phyloP scores from a whole-genome alignment of 805 yeast species.

The Candida saitoana region DNA sequence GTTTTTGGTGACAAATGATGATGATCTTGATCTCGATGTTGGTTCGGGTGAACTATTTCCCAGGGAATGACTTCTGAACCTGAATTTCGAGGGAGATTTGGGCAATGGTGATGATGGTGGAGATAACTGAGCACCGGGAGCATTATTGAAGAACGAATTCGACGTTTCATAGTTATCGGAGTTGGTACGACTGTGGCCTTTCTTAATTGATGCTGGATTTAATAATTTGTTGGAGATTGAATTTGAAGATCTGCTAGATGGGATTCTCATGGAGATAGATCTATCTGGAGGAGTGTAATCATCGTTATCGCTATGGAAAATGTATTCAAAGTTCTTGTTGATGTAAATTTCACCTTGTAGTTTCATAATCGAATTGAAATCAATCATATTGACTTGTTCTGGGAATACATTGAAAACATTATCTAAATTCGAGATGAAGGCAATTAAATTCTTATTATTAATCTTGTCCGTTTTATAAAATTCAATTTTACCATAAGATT shows the following conservation, averaged over 20 bases:
- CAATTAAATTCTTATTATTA: constrained; percentile 48
- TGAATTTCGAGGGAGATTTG: constrained; percentile 1
- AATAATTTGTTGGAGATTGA: constrained; percentile 7
- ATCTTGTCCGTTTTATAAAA: constrained; percentile 49
- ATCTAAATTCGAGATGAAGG: constrained; percentile 42
- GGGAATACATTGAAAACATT: constrained; percentile 58
- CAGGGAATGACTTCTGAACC: background rate
- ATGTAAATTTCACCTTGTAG: constrained; percentile 51
- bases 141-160: constrained; percentile 27
- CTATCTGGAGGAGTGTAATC: background rate
- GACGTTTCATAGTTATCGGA: constrained; percentile 21
- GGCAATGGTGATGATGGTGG: constrained; percentile 6
- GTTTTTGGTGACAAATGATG: constrained; percentile 27
- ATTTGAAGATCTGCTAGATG: constrained; percentile 16
- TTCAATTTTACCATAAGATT: constrained; percentile 48
- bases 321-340: constrained; percentile 35
- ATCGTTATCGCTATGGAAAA: constrained; percentile 19
- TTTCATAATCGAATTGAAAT: constrained; percentile 53
- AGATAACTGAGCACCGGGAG: constrained; percentile 18
- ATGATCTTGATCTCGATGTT: constrained; percentile 2
- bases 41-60: constrained; percentile 1
- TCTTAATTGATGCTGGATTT: constrained; percentile 5
- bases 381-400: constrained; percentile 52
- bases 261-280: constrained; percentile 9
- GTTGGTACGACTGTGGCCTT: constrained; percentile 16